These are phyloP conservation scores for Erysimum cheiri DNA, from an alignment of 441 rosid species.

Conservation along the genomic window DNA sequence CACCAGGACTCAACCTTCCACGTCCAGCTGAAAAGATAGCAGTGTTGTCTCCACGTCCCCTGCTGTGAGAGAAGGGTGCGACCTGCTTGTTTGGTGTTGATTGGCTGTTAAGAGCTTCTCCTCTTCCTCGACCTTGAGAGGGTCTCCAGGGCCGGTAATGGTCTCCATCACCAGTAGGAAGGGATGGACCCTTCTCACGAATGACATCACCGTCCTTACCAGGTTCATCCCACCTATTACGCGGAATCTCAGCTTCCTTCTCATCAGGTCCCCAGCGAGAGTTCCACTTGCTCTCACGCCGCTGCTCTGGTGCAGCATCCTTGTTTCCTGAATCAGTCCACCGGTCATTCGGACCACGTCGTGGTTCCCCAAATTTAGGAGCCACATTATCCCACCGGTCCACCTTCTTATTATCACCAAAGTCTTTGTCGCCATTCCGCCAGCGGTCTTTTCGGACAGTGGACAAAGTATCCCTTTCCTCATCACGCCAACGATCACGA, in stretches of 20 bases:
- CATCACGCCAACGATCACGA: slow-evolving; percentile 96
- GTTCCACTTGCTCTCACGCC: slow-evolving; percentile 99
- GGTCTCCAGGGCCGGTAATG: slow-evolving; percentile 90
- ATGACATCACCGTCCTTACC: slow-evolving; percentile 71
- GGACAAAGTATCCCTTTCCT: slow-evolving; percentile 89
- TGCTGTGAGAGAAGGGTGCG: slow-evolving; percentile 64
- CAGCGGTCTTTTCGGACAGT: slow-evolving; percentile 76
- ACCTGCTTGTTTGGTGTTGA: slow-evolving; percentile 68
- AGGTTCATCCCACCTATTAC: slow-evolving; percentile 69
- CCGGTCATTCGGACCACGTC: slow-evolving; percentile 79
- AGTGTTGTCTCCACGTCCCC: slow-evolving; percentile 75
- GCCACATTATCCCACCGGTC: slow-evolving; percentile 90
- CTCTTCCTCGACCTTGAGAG: slow-evolving; percentile 80
- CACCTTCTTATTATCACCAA: slow-evolving; percentile 62
- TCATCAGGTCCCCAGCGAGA: slow-evolving; percentile 97
- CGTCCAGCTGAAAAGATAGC: slow-evolving; percentile 68
- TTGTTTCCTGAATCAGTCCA: slow-evolving; percentile 81
- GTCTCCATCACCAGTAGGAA: slow-evolving; percentile 69
- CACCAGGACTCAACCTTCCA: slow-evolving; percentile 65
- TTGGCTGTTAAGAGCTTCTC: slow-evolving; percentile 72
- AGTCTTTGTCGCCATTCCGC: slow-evolving; percentile 88
- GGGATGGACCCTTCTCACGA: slow-evolving; percentile 66
- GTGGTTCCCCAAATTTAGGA: slow-evolving; percentile 67
- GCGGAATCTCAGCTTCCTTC: slow-evolving; percentile 63
- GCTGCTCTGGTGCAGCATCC: slow-evolving; percentile 77